Evolutionary conservation across 2,329 filamentous ascomycete genomes (phyloP), one percentile per base, ranked within the genome.

Genomic region (Akanthomyces uredinophilus): DNA sequence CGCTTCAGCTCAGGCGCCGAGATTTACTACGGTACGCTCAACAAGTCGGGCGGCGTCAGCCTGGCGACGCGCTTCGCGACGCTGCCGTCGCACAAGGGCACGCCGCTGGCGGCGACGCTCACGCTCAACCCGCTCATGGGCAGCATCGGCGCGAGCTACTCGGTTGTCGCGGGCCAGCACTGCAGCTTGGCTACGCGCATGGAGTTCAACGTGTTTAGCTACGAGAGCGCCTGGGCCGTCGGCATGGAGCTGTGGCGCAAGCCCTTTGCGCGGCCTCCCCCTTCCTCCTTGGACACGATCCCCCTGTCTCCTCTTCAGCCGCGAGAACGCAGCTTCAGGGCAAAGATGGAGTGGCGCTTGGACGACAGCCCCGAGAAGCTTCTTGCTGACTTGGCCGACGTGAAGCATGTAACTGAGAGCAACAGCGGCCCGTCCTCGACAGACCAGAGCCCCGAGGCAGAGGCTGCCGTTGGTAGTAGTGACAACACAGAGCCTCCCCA

Each of bases 151-250:
- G 91, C 92, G 41, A 96, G 87, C 18, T 99, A 99, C 73, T 91
- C 95, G 0, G 91, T 98, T 53, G 89, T 91, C 70, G 94, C 94
- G 2, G 92, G 92, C 3, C 85, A 85, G 39, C 87, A 92, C 69
- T 85, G 96, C 67, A 90, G 92, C 13, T 83, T 99, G 55, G 95
- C 92, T 66, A 96, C 92, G 24, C 87, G 90, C 55, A 94, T 98
- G 77, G 92, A 96, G 71, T 99, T 99, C 77, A 99, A 99, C 70
- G 90, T 97, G 55, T 98, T 97, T 77, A 96, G 92, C 72, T 99
- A 97, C 78, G 95, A 99, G 78, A 96, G 92, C 71, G 90, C 95
- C 63, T 89, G 96, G 81, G 88, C 92, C 29, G 84, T 98, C 27
- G 95, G 95, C 16, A 91, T 92, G 78, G 95, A 99, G 77, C 79